Conservation (phyloP, 495 filamentous ascomycete species). For the Hypoxylon fragiforme region DNA sequence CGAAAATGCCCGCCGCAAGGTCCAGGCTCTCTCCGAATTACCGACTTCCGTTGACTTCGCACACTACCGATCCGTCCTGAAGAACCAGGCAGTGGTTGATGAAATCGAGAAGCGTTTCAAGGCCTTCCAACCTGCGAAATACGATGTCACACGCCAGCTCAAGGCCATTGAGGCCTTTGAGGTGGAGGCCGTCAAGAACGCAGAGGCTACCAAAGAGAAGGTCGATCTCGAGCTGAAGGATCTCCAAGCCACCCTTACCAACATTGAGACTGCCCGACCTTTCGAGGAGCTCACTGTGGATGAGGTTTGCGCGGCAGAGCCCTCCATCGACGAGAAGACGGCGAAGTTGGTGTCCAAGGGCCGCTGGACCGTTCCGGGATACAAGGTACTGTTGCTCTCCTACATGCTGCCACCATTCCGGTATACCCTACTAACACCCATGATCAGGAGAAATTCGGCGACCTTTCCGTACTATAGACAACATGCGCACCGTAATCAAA, state of each 20-base stretch:
- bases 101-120: constrained; percentile 95
- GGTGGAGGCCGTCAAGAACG: constrained; percentile 94
- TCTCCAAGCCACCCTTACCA: constrained; percentile 88
- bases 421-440: constrained; percentile 8
- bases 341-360: constrained; percentile 91
- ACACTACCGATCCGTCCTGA: constrained; percentile 86
- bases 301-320: constrained; percentile 88
- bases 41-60: constrained; percentile 87
- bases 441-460: constrained; percentile 93
- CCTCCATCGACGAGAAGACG: constrained; percentile 95
- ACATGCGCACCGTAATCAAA: constrained; percentile 8
- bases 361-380: constrained; percentile 95
- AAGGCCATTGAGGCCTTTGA: constrained; percentile 98
- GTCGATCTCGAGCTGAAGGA: constrained; percentile 92
- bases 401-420: constrained; percentile 5
- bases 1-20: constrained; percentile 95
- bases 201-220: constrained; percentile 90
- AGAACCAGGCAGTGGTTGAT: constrained; percentile 91
- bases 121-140: constrained; percentile 84
- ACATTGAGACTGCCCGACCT: constrained; percentile 93
- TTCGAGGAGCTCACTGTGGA: constrained; percentile 99
- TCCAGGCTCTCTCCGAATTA: constrained; percentile 74
- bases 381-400: constrained; percentile 72
- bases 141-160: constrained; percentile 88
- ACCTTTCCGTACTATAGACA: constrained; percentile 85